These are phyloP conservation scores for Barbarea vulgaris DNA, from an alignment of 345 rosid genomes.

Conservation along the genomic window DNA sequence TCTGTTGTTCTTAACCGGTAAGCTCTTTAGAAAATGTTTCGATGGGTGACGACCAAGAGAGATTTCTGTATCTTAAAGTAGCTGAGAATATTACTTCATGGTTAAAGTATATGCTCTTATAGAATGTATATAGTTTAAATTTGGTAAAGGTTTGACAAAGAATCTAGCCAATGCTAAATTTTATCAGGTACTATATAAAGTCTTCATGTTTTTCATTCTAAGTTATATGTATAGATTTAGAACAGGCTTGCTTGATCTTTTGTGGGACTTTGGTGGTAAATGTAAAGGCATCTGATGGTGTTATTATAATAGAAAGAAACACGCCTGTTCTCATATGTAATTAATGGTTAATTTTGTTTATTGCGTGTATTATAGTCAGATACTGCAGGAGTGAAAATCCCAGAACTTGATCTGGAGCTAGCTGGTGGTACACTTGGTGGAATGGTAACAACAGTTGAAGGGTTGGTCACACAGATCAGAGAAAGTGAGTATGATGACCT, in stretches of 20 bases:
- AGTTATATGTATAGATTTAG: constrained; percentile 1
- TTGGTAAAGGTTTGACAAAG: not conserved
- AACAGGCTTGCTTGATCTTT: constrained; percentile 2
- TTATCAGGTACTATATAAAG: not conserved
- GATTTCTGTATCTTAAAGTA: not conserved
- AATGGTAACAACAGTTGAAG: constrained; percentile 90
- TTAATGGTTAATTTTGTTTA: not conserved
- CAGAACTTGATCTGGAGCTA: constrained; percentile 90
- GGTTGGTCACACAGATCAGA: constrained; percentile 84
- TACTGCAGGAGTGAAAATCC: constrained; percentile 76
- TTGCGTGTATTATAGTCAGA: constrained; percentile 64
- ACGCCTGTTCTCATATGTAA: not conserved
- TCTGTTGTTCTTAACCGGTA: not conserved
- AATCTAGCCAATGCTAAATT: not conserved
- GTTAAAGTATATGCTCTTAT: not conserved
- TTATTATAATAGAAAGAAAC: not conserved
- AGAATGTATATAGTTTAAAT: not conserved
- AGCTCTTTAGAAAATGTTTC: not conserved
- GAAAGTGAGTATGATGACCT: constrained; percentile 69
- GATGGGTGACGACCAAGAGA: not conserved
- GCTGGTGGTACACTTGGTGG: constrained; percentile 93
- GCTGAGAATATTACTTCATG: not conserved
- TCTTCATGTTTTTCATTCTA: too few species aligned
- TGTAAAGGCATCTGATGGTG: not conserved
- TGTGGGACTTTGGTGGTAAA: not conserved